Evolutionary conservation across 2,329 filamentous ascomycete species (phyloP).

Genomic region (Colletotrichum sojae): DNA sequence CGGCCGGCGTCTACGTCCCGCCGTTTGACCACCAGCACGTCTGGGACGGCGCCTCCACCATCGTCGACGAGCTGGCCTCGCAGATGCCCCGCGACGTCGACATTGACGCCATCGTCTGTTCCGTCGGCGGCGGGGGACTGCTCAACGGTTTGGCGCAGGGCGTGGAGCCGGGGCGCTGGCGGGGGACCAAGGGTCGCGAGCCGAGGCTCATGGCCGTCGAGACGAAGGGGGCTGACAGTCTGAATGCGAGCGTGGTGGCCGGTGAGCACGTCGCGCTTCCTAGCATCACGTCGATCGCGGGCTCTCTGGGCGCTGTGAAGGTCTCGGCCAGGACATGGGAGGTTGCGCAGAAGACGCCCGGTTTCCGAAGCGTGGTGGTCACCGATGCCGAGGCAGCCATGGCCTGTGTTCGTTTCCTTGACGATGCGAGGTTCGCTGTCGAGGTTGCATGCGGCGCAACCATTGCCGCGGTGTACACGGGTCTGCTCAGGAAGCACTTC

Average conservation of each 20-base stretch:
- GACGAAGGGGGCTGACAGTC: constrained; percentile 80
- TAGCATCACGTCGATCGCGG: constrained; percentile 82
- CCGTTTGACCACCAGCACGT: constrained; percentile 79
- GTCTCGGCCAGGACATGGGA: constrained; percentile 79
- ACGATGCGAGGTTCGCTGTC: constrained; percentile 86
- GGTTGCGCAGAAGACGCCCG: constrained; percentile 61
- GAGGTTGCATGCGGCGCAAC: constrained; percentile 90
- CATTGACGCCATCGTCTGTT: constrained; percentile 81
- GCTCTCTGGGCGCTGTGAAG: constrained; percentile 79
- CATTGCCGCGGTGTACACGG: constrained; percentile 77
- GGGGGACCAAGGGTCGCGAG: constrained; percentile 42
- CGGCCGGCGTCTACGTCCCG: constrained; percentile 73
- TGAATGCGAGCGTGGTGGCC: constrained; percentile 73
- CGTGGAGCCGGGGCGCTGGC: constrained; percentile 64
- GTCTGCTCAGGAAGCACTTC: constrained; percentile 72
- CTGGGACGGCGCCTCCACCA: constrained; percentile 75
- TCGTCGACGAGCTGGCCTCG: constrained; percentile 66
- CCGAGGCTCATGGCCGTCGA: constrained; percentile 79
- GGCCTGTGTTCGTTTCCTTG: constrained; percentile 81
- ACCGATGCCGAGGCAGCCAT: constrained; percentile 84
- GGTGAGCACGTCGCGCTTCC: constrained; percentile 73
- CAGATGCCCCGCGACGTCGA: constrained; percentile 55
- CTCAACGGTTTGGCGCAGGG: constrained; percentile 83
- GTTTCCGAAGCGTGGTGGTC: constrained; percentile 72
- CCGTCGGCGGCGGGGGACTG: constrained; percentile 85